A percentile compares a stretch with the other conserved stretches of the same genome.
These are phyloP conservation scores for Ophiostoma ulmi DNA, from an alignment of 2,329 filamentous ascomycete species.

Conservation along the genomic window DNA sequence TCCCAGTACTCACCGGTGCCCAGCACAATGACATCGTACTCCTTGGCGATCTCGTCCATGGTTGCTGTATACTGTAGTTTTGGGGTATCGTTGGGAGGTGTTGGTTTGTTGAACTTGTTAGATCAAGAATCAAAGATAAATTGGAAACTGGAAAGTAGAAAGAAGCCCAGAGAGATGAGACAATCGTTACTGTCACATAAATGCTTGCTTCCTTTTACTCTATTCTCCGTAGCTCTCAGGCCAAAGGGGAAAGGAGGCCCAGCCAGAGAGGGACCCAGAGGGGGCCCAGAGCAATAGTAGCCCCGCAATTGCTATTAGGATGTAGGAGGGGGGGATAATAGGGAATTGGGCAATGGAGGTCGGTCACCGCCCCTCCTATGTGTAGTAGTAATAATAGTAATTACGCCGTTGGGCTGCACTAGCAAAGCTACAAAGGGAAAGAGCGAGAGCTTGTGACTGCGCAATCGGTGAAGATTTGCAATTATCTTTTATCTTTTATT, in stretches of 20 bases:
- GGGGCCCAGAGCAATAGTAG: constrained; percentile 18
- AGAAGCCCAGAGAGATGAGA: not conserved
- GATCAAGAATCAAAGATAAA: not conserved
- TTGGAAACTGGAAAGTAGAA: not conserved
- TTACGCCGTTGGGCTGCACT: not conserved
- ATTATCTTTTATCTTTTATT: not conserved
- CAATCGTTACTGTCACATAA: constrained; percentile 17
- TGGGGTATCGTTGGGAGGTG: not conserved
- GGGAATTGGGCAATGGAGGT: constrained; percentile 7
- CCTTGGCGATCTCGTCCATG: constrained; percentile 97
- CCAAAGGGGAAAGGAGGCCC: constrained; percentile 23
- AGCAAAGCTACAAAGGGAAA: constrained; percentile 8
- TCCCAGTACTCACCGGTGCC: constrained; percentile 70
- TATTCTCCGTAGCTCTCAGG: constrained; percentile 6
- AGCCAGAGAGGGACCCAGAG: constrained; percentile 11
- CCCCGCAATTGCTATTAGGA: constrained; percentile 24
- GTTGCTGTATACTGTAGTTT: constrained; percentile 30
- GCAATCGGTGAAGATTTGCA: constrained; percentile 6
- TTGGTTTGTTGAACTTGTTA: constrained; percentile 2
- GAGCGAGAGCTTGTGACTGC: constrained; percentile 4
- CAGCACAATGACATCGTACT: constrained; percentile 98
- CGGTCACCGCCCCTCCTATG: constrained; percentile 19
- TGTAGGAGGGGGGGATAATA: constrained; percentile 14
- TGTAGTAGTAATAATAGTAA: not conserved
- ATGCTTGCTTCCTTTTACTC: constrained; percentile 16